A percentile compares a stretch with the other conserved stretches of the same genome.
Conservation (phyloP, 2,329 filamentous ascomycete genomes). For the Macrophomina tecta region DNA sequence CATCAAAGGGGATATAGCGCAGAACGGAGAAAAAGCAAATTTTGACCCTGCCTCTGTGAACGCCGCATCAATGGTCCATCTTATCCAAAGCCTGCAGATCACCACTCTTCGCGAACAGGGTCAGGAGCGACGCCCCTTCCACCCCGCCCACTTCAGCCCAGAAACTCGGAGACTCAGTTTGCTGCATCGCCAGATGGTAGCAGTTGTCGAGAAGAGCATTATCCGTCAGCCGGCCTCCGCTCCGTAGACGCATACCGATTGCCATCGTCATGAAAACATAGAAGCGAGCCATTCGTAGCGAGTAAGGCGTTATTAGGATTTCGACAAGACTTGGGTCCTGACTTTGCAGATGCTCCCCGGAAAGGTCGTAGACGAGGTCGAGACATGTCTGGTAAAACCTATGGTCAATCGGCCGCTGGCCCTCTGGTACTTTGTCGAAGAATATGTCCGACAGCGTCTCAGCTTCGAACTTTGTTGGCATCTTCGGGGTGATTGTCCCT, state of each 20-base stretch:
- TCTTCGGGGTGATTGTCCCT: slow-evolving; percentile 37
- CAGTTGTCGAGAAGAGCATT: slow-evolving; percentile 44
- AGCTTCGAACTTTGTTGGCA: slow-evolving; percentile 44
- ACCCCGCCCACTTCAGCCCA: slow-evolving; percentile 43
- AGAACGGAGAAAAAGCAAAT: not conserved
- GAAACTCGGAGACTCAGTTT: slow-evolving; percentile 38
- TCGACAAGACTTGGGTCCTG: not conserved
- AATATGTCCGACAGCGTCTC: slow-evolving; percentile 45
- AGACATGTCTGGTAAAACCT: slow-evolving; percentile 3
- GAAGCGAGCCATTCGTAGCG: slow-evolving; percentile 43
- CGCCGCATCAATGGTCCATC: not conserved
- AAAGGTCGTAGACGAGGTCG: not conserved
- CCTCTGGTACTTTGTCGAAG: slow-evolving; percentile 37
- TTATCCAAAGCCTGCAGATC: not conserved
- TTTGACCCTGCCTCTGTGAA: not conserved
- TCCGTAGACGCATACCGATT: slow-evolving; percentile 43
- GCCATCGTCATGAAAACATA: slow-evolving; percentile 47
- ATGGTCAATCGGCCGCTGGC: slow-evolving; percentile 29
- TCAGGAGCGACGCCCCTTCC: slow-evolving; percentile 41
- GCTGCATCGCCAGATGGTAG: slow-evolving; percentile 45
- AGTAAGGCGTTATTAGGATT: slow-evolving; percentile 31
- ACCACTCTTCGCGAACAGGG: slow-evolving; percentile 37
- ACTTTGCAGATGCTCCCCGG: not conserved
- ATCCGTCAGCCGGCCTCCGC: slow-evolving; percentile 34
- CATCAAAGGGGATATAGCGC: not conserved